Conservation (phyloP, 805 yeast species). For the Ogataea minuta region DNA sequence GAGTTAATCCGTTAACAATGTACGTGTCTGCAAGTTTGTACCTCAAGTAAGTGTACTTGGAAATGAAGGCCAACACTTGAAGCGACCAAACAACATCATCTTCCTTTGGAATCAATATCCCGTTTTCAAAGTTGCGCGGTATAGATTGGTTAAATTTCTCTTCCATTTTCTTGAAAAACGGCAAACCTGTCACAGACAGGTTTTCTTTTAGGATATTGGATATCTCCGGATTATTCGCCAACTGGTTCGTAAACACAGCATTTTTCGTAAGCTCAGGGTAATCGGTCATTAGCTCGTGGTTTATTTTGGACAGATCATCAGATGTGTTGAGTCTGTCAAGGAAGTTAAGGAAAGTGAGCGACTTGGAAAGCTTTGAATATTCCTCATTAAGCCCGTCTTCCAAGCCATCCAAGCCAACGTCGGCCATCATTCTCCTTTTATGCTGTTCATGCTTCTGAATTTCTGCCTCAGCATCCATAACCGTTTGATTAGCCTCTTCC, state of each 20-base stretch:
- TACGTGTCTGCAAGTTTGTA: conserved; percentile 72
- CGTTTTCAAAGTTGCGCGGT: conserved; percentile 59
- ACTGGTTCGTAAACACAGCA: conserved; percentile 26
- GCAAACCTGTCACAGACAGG: conserved; percentile 18
- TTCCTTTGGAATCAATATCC: conserved; percentile 82
- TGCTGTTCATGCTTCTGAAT: conserved; percentile 23
- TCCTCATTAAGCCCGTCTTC: conserved; percentile 25
- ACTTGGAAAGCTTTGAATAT: conserved; percentile 25
- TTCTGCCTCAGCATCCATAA: conserved; percentile 29
- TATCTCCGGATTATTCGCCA: conserved; percentile 27
- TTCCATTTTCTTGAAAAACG: conserved; percentile 21
- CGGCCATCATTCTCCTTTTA: conserved; percentile 5
- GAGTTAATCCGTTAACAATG: conserved; percentile 67
- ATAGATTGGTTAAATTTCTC: conserved; percentile 28
- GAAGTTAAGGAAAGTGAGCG: conserved; percentile 29
- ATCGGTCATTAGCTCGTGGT: conserved; percentile 22
- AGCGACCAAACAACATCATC: conserved; percentile 94
- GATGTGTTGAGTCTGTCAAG: conserved; percentile 28
- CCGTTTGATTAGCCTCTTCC: conserved; percentile 27
- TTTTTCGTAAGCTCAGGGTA: conserved; percentile 28
- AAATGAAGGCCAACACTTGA: conserved; percentile 87
- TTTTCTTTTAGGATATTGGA: conserved; percentile 30
- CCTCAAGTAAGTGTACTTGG: conserved; percentile 83
- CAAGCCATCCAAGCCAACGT: conserved; percentile 4
- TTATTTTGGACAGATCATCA: conserved; percentile 22